Evolutionary conservation across 768 basidiomycete species (phyloP).

Genomic region (Xanthoconium stramineum): DNA sequence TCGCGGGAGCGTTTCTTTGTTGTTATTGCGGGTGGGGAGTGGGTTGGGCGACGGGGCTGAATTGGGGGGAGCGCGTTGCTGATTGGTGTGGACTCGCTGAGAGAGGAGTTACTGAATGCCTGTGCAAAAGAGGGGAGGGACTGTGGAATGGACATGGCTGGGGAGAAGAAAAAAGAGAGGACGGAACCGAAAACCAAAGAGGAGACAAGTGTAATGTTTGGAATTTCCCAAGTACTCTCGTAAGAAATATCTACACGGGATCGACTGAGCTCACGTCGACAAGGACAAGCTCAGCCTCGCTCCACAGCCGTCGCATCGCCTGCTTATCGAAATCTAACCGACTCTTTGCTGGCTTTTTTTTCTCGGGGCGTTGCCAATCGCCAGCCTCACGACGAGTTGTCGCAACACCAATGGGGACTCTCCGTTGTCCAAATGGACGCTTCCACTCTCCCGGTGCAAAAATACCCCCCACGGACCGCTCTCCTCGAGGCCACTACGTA

Average conservation of each 20-base stretch:
- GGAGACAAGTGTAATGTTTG: background rate
- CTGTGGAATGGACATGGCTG: conserved; percentile 47
- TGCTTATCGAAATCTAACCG: background rate
- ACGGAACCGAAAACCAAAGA: background rate
- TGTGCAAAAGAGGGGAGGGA: conserved; percentile 79
- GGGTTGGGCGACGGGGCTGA: conserved; percentile 32
- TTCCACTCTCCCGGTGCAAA: conserved; percentile 1
- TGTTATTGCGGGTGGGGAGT: conserved; percentile 30
- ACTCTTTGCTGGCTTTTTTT: no score
- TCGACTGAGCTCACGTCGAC: background rate
- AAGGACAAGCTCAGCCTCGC: no score
- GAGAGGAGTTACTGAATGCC: conserved; percentile 61
- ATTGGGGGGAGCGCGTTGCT: conserved; percentile 68
- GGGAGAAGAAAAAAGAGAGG: conserved; percentile 1
- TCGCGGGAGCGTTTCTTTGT: conserved; percentile 45
- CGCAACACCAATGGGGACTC: no score
- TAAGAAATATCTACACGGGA: background rate
- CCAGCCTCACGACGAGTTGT: no score
- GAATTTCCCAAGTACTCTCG: conserved; percentile 5
- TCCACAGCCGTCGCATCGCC: background rate
- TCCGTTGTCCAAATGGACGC: background rate
- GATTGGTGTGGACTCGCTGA: conserved; percentile 45
- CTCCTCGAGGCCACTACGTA: conserved; percentile 1
- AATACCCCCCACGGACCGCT: background rate
- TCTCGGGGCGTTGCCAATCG: no score